Evolutionary conservation across 2,329 filamentous ascomycete genomes (phyloP).

Genomic region (Dactylellina haptotyla): DNA sequence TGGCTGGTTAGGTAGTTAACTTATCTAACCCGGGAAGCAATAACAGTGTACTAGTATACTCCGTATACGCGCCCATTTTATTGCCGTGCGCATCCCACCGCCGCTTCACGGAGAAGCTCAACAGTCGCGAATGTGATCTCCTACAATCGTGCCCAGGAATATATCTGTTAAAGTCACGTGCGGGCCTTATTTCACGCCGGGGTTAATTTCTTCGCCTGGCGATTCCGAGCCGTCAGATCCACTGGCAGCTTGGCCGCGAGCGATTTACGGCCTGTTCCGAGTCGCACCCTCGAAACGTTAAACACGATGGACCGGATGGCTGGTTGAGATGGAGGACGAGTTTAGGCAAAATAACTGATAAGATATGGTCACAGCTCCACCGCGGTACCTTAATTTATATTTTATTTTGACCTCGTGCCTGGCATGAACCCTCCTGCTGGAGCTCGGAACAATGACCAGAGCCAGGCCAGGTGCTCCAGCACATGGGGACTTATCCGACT

Average conservation of each 20-base stretch:
- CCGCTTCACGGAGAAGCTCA: neutral
- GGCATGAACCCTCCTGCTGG: slow-evolving; percentile 9
- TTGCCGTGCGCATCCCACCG: too few species aligned
- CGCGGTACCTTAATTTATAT: slow-evolving; percentile 19
- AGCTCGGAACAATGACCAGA: slow-evolving; percentile 23
- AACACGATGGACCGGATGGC: neutral
- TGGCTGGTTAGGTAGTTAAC: too few species aligned
- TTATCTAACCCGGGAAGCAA: too few species aligned
- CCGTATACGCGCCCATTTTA: too few species aligned
- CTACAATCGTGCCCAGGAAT: neutral
- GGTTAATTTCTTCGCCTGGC: too few species aligned
- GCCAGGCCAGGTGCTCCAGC: slow-evolving; percentile 27
- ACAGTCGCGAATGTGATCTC: neutral
- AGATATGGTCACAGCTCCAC: slow-evolving; percentile 9
- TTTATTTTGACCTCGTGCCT: slow-evolving; percentile 12
- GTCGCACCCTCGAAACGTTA: too few species aligned
- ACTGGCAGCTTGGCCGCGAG: neutral
- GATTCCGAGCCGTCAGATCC: too few species aligned
- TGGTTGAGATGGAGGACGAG: neutral
- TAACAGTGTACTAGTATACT: too few species aligned
- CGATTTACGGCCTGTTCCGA: too few species aligned
- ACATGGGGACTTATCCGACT: slow-evolving; percentile 48
- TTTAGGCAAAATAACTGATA: slow-evolving; percentile 34
- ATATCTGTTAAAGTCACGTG: too few species aligned
- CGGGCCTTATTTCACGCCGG: too few species aligned